These are phyloP conservation scores for Xylaria palmicola DNA, from an alignment of 495 filamentous ascomycete species.

Conservation along the genomic window DNA sequence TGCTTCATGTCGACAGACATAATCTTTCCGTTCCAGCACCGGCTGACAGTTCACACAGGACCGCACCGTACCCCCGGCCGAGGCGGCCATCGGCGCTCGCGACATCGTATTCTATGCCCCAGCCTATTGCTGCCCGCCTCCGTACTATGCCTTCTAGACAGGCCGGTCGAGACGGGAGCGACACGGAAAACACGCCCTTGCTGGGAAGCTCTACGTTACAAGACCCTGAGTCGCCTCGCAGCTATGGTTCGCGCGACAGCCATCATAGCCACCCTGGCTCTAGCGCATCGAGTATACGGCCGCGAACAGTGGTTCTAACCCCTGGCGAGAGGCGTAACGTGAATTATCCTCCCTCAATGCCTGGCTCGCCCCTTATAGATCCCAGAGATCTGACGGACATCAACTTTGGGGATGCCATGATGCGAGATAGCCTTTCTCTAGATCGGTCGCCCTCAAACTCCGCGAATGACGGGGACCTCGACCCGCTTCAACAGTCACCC, in stretches of 20 bases:
- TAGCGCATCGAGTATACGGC: constrained; percentile 38
- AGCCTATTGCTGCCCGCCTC: constrained; percentile 35
- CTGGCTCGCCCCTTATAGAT: constrained; percentile 66
- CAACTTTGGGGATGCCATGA: constrained; percentile 78
- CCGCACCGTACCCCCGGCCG: constrained; percentile 67
- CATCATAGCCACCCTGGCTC: constrained; percentile 40
- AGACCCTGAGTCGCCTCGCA: constrained; percentile 21
- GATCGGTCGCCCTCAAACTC: constrained; percentile 47
- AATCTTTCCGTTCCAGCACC: background rate
- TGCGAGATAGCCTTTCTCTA: constrained; percentile 56
- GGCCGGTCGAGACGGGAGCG: constrained; percentile 33
- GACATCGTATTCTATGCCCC: constrained; percentile 36
- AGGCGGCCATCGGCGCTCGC: constrained; percentile 56
- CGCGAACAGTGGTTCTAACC: constrained; percentile 34
- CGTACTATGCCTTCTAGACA: constrained; percentile 22
- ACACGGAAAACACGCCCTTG: constrained; percentile 55
- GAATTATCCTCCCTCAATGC: constrained; percentile 96
- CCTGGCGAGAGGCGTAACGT: constrained; percentile 65
- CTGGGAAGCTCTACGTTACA: constrained; percentile 41
- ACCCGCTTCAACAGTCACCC: constrained; percentile 28
- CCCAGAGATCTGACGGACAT: constrained; percentile 49
- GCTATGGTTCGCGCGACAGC: constrained; percentile 40
- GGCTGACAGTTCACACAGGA: constrained; percentile 42
- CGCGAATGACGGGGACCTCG: constrained; percentile 38
- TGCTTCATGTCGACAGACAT: background rate